Conservation (phyloP, 1,139 yeast genomes). For the Scheffersomyces insectosa region DNA sequence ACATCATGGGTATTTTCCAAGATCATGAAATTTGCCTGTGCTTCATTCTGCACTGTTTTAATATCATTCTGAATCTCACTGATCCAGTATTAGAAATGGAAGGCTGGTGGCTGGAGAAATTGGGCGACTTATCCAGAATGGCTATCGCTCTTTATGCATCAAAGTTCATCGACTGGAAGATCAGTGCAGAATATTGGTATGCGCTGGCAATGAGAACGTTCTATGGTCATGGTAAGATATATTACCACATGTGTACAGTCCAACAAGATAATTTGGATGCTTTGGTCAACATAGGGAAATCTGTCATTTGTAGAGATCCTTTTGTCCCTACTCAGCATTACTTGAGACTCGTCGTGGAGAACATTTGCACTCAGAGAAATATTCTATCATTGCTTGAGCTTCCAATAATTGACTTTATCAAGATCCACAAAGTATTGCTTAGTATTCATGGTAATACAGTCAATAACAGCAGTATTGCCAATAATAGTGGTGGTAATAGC, state of each 20-base stretch:
- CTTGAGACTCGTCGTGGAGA: constrained; percentile 72
- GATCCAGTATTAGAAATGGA: constrained; percentile 56
- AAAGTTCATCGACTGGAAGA: constrained; percentile 77
- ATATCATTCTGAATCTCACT: constrained; percentile 53
- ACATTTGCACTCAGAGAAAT: constrained; percentile 72
- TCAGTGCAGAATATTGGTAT: constrained; percentile 79
- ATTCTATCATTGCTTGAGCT: constrained; percentile 57
- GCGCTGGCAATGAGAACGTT: constrained; percentile 66
- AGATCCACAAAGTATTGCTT: constrained; percentile 60
- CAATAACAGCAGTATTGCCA: constrained; percentile 17
- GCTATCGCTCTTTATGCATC: constrained; percentile 80
- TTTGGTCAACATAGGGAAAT: constrained; percentile 72
- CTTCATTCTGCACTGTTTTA: constrained; percentile 51
- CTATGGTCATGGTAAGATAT: constrained; percentile 78
- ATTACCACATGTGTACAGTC: constrained; percentile 81
- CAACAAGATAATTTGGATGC: constrained; percentile 81
- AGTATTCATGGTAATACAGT: constrained; percentile 48
- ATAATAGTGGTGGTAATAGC: constrained; percentile 9
- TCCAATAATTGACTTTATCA: constrained; percentile 65
- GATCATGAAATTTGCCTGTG: constrained; percentile 52
- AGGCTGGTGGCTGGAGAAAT: constrained; percentile 78
- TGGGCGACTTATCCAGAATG: constrained; percentile 80
- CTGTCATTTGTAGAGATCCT: constrained; percentile 77
- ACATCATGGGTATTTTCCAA: constrained; percentile 59
- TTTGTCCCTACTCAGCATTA: constrained; percentile 81